Evolutionary conservation across 2,329 filamentous ascomycete species (phyloP), one percentile per base, ranked within the genome.

Genomic region (Aspergillus pseudotamarii): DNA sequence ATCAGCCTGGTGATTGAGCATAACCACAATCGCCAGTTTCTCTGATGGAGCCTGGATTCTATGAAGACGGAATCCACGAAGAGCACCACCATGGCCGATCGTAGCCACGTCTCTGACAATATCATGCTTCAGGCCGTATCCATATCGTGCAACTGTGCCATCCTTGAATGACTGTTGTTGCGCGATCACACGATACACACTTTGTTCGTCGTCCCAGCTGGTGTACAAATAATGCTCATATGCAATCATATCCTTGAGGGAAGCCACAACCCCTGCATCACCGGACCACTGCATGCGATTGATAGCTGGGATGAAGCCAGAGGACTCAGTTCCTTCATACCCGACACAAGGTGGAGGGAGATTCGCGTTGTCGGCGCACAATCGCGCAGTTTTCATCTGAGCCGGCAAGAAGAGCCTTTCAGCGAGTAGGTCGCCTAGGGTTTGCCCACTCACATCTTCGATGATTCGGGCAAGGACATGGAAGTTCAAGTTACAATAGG

Each of bases 271-370:
- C 9, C 81, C 81, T 6, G 81, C 81, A 69, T 82, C 81, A 3
- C 80, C 81, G 21, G 80, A 75, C 81, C 81, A 83, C 63, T 82
- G 79, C 55, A 82, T 82, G 0, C 72, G 72, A 59, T 83, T 82
- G 14, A 71, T 59, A 4, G 75, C 78, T 1, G 74, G 70, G 3
- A 73, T 64, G 57, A 74, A 82, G 0, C 81, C 81, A 10, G 64
- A 58, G 16, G 73, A 58, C 61, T 79, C 78, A 19, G 71, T 70
- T 3, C 80, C 80, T 65, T 83, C 81, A 62, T 83, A 81, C 10
- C 81, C 81, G 2, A 81, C 72, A 57, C 78, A 77, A 0, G 79
- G 80, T 0, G 73, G 64, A 5, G 81, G 81, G 6, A 76, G 75
- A 2, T 72, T 64, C 1, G 72, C 68, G 3, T 77, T 81, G 63